Evolutionary conservation across 768 basidiomycete genomes (phyloP), one percentile per base, ranked within the genome.

Genomic region (Harrya chromipes): DNA sequence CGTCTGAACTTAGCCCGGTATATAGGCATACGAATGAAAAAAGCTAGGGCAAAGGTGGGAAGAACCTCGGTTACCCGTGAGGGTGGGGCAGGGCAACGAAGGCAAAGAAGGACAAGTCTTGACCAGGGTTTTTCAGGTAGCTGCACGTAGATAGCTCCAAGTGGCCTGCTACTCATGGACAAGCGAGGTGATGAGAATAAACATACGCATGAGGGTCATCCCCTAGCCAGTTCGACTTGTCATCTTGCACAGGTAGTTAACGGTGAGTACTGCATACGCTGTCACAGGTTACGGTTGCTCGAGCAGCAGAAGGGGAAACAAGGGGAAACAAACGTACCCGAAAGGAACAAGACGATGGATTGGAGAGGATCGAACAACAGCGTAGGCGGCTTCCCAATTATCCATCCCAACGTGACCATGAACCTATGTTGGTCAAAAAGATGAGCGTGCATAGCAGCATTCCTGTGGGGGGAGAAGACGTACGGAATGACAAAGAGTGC

Each of bases 151-250:
- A n/a, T n/a, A n/a, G n/a, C n/a, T n/a, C n/a, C n/a, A n/a, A n/a
- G n/a, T n/a, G n/a, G n/a, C n/a, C n/a, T n/a, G n/a, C n/a, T n/a
- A n/a, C n/a, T 23, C 6, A 23, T 23, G 23, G 23, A 23, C 23
- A 23, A 23, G 23, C 23, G 23, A 6, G 23, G 6, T 12, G 3
- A 21, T 27, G 17, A 4, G 6, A 23, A 8, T 35, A 24, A 8
- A 64, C 72, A 40, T 55, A 79, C 84, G 81, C 49, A 90, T 80
- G n/a, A 91, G 75, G 47, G 90, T 82, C 57, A 83, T 68, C 20
- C 90, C 91, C 92, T n/a, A 95, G 75, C 84, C 93, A 97, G 66
- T 94, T 95, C 23, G 85, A 89, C 62, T 82, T 87, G 13, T 91
- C 92, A 57, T 95, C 94, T 42, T 82, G 79, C 6, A 94, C 79